phyloP scores from a whole-genome alignment of 2,329 filamentous ascomycete species.

The Fusarium pseudocircinatum region DNA sequence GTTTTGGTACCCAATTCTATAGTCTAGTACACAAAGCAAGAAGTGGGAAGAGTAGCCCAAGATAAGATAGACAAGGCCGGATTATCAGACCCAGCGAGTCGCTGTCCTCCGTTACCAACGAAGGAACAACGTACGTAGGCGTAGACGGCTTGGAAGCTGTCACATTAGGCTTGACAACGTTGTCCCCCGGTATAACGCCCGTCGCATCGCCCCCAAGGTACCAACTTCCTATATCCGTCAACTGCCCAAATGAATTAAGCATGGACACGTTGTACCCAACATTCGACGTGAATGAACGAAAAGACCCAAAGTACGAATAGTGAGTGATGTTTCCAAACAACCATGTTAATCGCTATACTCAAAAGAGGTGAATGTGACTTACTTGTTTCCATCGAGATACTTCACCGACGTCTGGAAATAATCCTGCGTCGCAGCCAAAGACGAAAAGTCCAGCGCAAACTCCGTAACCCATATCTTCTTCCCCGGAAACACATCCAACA shows the following conservation, averaged over 20 bases:
- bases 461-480: neutral
- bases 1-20: neutral
- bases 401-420: neutral
- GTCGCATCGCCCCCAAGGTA: neutral
- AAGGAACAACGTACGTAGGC: neutral
- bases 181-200: rapidly evolving
- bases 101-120: neutral
- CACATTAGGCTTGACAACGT: neutral
- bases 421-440: neutral
- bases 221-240: neutral
- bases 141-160: neutral
- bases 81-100: neutral
- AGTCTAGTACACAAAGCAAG: neutral
- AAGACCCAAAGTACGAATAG: neutral
- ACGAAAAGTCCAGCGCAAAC: neutral
- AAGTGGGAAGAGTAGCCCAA: rapidly evolving
- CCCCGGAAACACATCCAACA: neutral
- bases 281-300: neutral
- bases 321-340: neutral
- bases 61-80: neutral
- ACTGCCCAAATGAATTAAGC: neutral
- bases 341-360: neutral
- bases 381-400: neutral
- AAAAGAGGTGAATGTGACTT: rapidly evolving
- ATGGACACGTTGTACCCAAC: neutral